Conservation (phyloP, 345 rosid species). For the Sisymbrium irio region DNA sequence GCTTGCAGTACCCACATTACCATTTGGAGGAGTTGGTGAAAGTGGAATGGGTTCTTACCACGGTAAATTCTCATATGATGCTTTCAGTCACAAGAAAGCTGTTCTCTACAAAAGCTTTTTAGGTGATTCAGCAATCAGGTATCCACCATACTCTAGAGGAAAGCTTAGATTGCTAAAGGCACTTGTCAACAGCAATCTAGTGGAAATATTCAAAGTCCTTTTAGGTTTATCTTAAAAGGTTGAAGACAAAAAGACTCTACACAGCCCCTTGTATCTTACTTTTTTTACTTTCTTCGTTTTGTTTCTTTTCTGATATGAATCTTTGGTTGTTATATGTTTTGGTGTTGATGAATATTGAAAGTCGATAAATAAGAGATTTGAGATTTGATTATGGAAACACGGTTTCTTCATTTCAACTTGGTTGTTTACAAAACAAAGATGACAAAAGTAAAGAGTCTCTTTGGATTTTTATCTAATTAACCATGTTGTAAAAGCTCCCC, state of each 20-base stretch:
- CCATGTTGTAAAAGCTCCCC: slow-evolving; percentile 24
- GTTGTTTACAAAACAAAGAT: slow-evolving; percentile 27
- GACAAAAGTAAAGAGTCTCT: slow-evolving; percentile 14
- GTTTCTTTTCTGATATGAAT: background rate
- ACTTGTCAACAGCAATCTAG: slow-evolving; percentile 46
- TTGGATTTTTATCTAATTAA: background rate
- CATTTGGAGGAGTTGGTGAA: slow-evolving; percentile 97
- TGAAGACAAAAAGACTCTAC: background rate
- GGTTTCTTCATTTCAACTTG: slow-evolving; percentile 27
- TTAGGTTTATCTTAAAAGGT: slow-evolving; percentile 42
- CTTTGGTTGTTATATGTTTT: slow-evolving; percentile 3
- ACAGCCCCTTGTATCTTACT: background rate
- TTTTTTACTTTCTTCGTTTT: too few relatives aligned
- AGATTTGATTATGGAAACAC: background rate
- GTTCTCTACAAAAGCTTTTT: slow-evolving; percentile 64
- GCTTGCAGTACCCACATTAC: slow-evolving; percentile 64
- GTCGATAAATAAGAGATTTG: background rate
- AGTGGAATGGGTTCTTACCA: slow-evolving; percentile 94
- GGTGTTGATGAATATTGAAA: slow-evolving; percentile 13
- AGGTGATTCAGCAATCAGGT: slow-evolving; percentile 63
- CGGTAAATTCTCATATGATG: slow-evolving; percentile 92
- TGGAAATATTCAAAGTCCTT: slow-evolving; percentile 51
- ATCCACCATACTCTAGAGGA: slow-evolving; percentile 73
- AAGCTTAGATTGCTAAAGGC: slow-evolving; percentile 67
- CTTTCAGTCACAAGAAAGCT: slow-evolving; percentile 94